Percentiles rank a stretch among this genome's conserved stretches.
Conservation (phyloP, 345 rosid species). For the Turritis glabra region DNA sequence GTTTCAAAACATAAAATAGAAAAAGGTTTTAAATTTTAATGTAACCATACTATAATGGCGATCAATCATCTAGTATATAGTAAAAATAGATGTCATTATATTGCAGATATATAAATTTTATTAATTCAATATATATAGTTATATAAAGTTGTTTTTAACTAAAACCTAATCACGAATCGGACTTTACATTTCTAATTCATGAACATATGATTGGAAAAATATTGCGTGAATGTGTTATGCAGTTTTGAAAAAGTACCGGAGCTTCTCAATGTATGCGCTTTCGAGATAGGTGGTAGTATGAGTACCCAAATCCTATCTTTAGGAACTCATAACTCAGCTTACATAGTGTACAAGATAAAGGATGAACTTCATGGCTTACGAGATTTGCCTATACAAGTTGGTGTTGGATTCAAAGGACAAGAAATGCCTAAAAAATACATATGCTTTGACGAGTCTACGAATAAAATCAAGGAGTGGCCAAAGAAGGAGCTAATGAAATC, state of each 20-base stretch:
- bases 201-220: no score
- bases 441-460: slow-evolving; percentile 19
- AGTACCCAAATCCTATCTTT: neutral
- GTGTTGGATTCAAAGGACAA: slow-evolving; percentile 24
- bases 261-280: slow-evolving; percentile 20
- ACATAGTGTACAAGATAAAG: slow-evolving; percentile 18
- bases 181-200: no score
- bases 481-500: no score
- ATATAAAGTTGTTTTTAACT: no score
- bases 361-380: neutral
- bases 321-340: slow-evolving; percentile 12
- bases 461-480: neutral
- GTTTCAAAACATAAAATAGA: no score
- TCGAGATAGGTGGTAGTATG: slow-evolving; percentile 25
- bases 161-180: no score
- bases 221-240: neutral
- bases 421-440: slow-evolving; percentile 4
- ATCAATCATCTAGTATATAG: no score
- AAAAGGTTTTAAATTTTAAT: no score
- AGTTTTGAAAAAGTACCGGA: slow-evolving; percentile 15
- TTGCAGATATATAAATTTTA: no score
- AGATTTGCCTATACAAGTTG: slow-evolving; percentile 21
- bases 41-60: no score
- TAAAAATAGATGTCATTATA: no score
- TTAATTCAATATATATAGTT: no score